phyloP scores from a whole-genome alignment of 2,329 filamentous ascomycete species.

The Xylariaceae sp. region DNA sequence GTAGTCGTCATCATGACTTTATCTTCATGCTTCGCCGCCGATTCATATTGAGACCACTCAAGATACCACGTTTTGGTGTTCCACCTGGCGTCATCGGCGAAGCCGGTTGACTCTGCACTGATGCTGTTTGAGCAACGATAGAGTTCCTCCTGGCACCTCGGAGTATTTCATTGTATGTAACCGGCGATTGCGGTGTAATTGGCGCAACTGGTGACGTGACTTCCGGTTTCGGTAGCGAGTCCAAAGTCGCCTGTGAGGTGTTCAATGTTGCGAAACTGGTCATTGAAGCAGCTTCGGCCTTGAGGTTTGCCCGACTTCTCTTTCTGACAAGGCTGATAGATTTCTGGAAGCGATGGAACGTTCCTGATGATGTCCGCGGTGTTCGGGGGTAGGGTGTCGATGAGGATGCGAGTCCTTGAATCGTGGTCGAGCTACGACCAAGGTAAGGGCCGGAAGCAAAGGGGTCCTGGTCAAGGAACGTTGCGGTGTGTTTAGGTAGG shows the following conservation, averaged over 20 bases:
- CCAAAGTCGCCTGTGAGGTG: slow-evolving; percentile 27
- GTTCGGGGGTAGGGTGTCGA: slow-evolving; percentile 32
- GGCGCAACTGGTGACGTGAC: slow-evolving; percentile 24
- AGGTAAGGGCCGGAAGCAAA: slow-evolving; percentile 42
- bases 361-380: slow-evolving; percentile 44
- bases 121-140: slow-evolving; percentile 22
- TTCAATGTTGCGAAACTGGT: slow-evolving; percentile 21
- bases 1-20: slow-evolving; percentile 17
- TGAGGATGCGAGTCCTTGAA: slow-evolving; percentile 25
- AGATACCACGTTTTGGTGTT: slow-evolving; percentile 32
- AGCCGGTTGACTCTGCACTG: slow-evolving; percentile 16
- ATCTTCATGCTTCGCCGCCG: slow-evolving; percentile 41
- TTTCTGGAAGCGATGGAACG: slow-evolving; percentile 48
- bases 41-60: slow-evolving; percentile 35
- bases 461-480: slow-evolving; percentile 55
- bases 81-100: slow-evolving; percentile 9
- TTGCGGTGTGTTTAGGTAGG: slow-evolving; percentile 38
- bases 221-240: slow-evolving; percentile 30
- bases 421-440: slow-evolving; percentile 26
- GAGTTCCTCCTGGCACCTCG: slow-evolving; percentile 43
- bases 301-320: slow-evolving; percentile 51
- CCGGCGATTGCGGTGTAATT: slow-evolving; percentile 30
- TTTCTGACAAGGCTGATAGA: slow-evolving; percentile 55
- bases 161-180: slow-evolving; percentile 49
- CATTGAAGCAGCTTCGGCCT: slow-evolving; percentile 24